Evolutionary conservation across 1,284 basidiomycete species (phyloP), one percentile per base, ranked within the genome.

Genomic region (Porogramme epimiltina): DNA sequence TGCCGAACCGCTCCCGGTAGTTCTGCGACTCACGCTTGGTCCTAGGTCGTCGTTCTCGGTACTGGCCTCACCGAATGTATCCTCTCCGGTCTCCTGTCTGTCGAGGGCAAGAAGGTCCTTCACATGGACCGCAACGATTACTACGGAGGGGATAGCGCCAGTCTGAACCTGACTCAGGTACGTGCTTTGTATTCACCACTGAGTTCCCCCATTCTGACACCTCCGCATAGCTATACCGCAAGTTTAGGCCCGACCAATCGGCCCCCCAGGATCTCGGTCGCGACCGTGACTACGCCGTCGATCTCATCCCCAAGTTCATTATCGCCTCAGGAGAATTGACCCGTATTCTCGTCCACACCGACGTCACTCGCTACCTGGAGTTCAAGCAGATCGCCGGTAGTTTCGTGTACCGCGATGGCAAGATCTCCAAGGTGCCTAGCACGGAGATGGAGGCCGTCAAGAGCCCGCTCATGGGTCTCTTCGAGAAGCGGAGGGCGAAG

Each of bases 81-180:
- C 70, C 85, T 99, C 58, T 98, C 95, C 16, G 95, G 93, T 59
- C 79, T 95, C 69, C 82, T 99, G 63, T 99, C 96, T 25, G 96
- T 99, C 53, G 96, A 98, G 68, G 96, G 96, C 64, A 98, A 99
- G 82, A 99, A 99, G 80, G 97, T 99, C 61, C 86, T 99, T 39
- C 97, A 99, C 75, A 98, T 99, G 85, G 97, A 99, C 76, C 82
- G 96, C 61, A 98, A 98, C 69, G 94, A 98, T 73, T 99, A 99
- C 76, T 99, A 99, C 62, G 97, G 97, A 52, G 97, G 92, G 55
- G 97, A 98, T 69, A 94, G 93, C 68, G 97, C 97, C 47, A 95
- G 92, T 74, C 78, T 99, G 71, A 99, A 98, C 77, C 76, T 99
- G 62, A 97, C 95, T 18, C 96, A 99, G 85, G 95, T 91, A 66